These are phyloP conservation scores for Euphorbia pulcherrima DNA, from an alignment of 345 rosid genomes.

Conservation along the genomic window DNA sequence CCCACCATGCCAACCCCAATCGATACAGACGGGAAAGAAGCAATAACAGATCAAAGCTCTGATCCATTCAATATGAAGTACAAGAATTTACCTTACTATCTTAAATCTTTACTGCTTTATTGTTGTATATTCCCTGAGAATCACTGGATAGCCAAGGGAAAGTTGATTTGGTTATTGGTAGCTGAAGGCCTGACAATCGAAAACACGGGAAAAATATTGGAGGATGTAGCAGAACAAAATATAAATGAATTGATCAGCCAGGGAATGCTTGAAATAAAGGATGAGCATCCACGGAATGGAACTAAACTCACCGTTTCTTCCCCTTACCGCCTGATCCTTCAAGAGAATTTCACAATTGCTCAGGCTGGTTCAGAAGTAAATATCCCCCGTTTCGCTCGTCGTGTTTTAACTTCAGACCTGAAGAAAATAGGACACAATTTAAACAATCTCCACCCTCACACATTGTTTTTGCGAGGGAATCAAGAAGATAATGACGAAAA, in stretches of 20 bases:
- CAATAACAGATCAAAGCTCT: conserved; percentile 4
- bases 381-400: conserved; percentile 14
- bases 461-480: conserved; percentile 32
- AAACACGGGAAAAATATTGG: conserved; percentile 22
- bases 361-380: conserved; percentile 14
- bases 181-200: conserved; percentile 37
- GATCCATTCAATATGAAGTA: conserved; percentile 16
- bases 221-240: conserved; percentile 35
- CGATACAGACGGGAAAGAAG: neutral
- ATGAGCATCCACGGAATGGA: conserved; percentile 14
- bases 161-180: conserved; percentile 28
- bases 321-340: conserved; percentile 13
- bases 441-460: conserved; percentile 18
- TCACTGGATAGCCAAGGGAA: conserved; percentile 29
- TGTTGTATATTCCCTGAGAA: conserved; percentile 38
- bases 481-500: conserved; percentile 25
- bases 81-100: conserved; percentile 31
- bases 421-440: conserved; percentile 11
- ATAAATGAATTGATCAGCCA: conserved; percentile 27
- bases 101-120: conserved; percentile 27
- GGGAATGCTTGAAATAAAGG: conserved; percentile 29
- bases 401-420: conserved; percentile 24
- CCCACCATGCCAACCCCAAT: conserved; percentile 6
- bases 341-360: conserved; percentile 11
- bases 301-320: conserved; percentile 17